A percentile compares a stretch with the other conserved stretches of the same genome.
Evolutionary conservation across 352 stramenopile species (phyloP).

Genomic region (Globisporangium rhizosaccharum): DNA sequence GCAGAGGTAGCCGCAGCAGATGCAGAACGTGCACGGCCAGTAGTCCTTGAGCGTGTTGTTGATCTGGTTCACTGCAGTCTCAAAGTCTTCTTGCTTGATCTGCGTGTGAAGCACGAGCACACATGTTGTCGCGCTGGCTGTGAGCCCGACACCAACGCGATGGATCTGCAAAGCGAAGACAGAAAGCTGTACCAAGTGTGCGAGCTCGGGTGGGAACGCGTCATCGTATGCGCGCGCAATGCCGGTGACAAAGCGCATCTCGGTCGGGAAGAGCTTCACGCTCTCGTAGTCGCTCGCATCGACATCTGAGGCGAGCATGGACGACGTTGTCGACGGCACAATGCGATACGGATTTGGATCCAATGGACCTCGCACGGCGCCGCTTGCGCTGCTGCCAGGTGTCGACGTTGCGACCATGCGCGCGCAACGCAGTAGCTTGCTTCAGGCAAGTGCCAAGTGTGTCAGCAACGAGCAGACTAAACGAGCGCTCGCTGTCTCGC

Average conservation of each 20-base stretch:
- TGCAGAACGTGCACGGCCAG: constrained; percentile 71
- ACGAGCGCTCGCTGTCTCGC: too few species aligned
- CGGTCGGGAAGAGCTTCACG: constrained; percentile 48
- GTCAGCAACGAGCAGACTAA: too few species aligned
- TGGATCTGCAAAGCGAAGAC: too few species aligned
- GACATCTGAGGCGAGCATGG: background rate
- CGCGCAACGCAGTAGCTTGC: background rate
- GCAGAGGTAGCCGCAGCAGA: constrained; percentile 63
- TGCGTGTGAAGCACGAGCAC: constrained; percentile 6
- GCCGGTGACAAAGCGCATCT: constrained; percentile 67
- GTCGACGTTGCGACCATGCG: background rate
- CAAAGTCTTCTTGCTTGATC: constrained; percentile 55
- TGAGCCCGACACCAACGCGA: background rate
- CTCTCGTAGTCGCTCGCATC: constrained; percentile 20
- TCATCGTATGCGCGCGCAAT: constrained; percentile 69
- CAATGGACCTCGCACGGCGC: background rate
- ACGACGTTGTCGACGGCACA: background rate
- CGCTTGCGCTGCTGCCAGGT: background rate
- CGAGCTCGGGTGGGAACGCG: constrained; percentile 56
- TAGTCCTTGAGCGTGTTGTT: constrained; percentile 84
- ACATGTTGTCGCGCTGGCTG: background rate
- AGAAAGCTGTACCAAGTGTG: constrained; percentile 25
- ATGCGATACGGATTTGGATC: background rate
- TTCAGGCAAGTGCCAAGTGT: background rate
- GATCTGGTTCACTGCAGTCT: constrained; percentile 75